Conservation (phyloP, 2,329 filamentous ascomycete species). For the Fusarium veterinarium region DNA sequence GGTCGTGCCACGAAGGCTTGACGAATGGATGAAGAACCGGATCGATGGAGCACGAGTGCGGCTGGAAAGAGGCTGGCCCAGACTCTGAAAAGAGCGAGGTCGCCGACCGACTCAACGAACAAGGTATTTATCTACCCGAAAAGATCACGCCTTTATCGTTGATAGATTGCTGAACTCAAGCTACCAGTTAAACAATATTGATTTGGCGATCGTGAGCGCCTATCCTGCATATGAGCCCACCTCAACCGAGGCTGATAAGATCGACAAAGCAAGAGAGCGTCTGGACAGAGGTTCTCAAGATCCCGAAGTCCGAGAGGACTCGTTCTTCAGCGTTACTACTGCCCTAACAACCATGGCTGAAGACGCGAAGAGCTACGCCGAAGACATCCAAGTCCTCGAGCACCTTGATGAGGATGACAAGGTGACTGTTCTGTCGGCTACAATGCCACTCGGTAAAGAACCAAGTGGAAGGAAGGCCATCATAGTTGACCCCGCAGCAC, state of each 20-base stretch:
- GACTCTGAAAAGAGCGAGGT: neutral
- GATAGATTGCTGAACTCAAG: neutral
- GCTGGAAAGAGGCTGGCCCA: neutral
- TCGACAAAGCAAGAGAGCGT: neutral
- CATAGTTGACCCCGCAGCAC: too few species aligned
- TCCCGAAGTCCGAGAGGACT: neutral
- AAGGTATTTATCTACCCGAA: neutral
- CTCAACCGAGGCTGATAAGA: neutral
- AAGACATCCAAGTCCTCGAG: neutral
- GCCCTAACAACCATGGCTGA: neutral
- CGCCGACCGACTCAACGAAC: neutral
- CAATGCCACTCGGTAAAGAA: neutral
- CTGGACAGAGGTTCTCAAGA: neutral
- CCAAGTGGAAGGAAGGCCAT: too few species aligned
- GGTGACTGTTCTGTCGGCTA: neutral
- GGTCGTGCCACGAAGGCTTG: neutral
- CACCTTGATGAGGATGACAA: neutral
- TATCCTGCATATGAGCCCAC: neutral
- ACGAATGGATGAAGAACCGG: neutral
- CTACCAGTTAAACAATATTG: neutral
- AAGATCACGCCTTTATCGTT: neutral
- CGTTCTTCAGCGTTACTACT: neutral
- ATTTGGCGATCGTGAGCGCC: neutral
- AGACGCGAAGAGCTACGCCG: neutral
- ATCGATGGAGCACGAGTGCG: neutral